Conservation (phyloP, 2,329 filamentous ascomycete species). For the Aspergillus clavatus region DNA sequence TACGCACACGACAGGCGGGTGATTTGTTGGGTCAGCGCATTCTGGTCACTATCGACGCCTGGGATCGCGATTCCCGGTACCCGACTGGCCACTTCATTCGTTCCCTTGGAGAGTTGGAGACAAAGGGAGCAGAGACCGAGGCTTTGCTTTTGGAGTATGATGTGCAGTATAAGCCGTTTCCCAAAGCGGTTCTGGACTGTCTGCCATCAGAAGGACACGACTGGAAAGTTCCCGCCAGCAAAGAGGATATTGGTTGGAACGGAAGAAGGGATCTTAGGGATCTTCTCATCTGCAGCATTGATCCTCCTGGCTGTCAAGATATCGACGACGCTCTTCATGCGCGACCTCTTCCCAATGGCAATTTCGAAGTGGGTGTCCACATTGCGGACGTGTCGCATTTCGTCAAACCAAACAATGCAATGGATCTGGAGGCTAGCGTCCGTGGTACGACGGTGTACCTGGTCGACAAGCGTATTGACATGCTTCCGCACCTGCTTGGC, state of each 20-base stretch:
- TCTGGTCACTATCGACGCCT: slow-evolving; percentile 87
- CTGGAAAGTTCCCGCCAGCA: slow-evolving; percentile 82
- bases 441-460: slow-evolving; percentile 95
- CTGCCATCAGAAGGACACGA: slow-evolving; percentile 85
- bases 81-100: slow-evolving; percentile 91
- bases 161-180: slow-evolving; percentile 95
- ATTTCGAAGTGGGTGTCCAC: slow-evolving; percentile 93
- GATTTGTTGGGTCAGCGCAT: slow-evolving; percentile 89
- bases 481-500: slow-evolving; percentile 93
- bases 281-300: slow-evolving; percentile 92
- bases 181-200: slow-evolving; percentile 91
- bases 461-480: slow-evolving; percentile 98
- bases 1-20: slow-evolving; percentile 83
- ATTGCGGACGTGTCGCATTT: slow-evolving; percentile 99
- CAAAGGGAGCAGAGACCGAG: slow-evolving; percentile 96
- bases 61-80: slow-evolving; percentile 90
- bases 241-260: slow-evolving; percentile 79
- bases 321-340: slow-evolving; percentile 97
- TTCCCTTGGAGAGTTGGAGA: slow-evolving; percentile 87
- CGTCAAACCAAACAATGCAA: slow-evolving; percentile 92
- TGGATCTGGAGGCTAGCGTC: slow-evolving; percentile 92
- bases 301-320: slow-evolving; percentile 92
- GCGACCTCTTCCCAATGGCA: slow-evolving; percentile 77
- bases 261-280: slow-evolving; percentile 77
- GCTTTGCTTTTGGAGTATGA: slow-evolving; percentile 91